Conservation (phyloP, 768 basidiomycete species). For the Phaffia australis region DNA sequence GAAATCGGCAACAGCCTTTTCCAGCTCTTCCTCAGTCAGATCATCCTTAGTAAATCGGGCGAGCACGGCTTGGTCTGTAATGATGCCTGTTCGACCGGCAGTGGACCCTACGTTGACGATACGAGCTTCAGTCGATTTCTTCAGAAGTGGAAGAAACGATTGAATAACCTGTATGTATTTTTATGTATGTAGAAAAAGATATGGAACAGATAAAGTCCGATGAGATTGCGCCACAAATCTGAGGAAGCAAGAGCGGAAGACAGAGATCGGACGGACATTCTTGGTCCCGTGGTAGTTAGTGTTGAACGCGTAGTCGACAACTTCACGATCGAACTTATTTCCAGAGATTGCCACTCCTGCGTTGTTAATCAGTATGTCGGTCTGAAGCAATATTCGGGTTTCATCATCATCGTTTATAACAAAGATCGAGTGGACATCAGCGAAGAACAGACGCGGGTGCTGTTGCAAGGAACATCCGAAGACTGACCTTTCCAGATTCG, state of each 20-base stretch:
- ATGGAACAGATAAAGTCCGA: not conserved
- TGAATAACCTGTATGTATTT: conserved; percentile 20
- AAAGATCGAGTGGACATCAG: not conserved
- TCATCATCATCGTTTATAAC: not conserved
- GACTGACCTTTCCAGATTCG: conserved; percentile 19
- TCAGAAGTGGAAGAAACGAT: conserved; percentile 28
- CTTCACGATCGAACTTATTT: conserved; percentile 22
- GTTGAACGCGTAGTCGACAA: conserved; percentile 28
- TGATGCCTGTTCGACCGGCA: conserved; percentile 24
- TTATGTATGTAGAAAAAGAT: not conserved
- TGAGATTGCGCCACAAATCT: not conserved
- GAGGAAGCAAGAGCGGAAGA: not conserved
- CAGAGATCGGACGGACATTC: conserved; percentile 4
- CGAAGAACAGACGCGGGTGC: not conserved
- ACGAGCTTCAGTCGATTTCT: conserved; percentile 16
- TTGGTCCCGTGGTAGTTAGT: conserved; percentile 28
- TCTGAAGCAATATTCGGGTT: conserved; percentile 23
- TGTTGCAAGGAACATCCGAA: not conserved
- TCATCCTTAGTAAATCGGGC: conserved; percentile 18
- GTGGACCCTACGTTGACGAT: conserved; percentile 29
- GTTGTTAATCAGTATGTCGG: conserved; percentile 30
- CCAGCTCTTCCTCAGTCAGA: conserved; percentile 19
- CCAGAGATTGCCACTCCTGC: conserved; percentile 25
- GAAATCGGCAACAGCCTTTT: conserved; percentile 27
- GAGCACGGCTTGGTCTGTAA: conserved; percentile 20